Evolutionary conservation across 371 early-diverging fungal species (phyloP).

Genomic region (Gilbertella persicaria): DNA sequence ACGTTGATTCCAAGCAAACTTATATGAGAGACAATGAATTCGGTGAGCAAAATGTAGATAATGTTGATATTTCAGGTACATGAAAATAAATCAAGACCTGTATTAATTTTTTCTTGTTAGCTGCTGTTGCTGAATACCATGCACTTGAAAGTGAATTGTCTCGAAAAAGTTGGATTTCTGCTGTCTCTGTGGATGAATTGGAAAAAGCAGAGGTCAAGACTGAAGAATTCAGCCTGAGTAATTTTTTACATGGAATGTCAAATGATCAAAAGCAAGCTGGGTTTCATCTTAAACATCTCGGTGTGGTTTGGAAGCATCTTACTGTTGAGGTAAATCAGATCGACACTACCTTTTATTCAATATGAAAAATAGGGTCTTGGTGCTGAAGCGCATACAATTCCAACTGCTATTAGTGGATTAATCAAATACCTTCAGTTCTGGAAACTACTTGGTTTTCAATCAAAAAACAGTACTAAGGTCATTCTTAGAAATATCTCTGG

Average conservation of each 20-base stretch:
- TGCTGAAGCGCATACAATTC: constrained; percentile 41
- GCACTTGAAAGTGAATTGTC: constrained; percentile 18
- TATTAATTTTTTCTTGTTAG: too few relatives aligned
- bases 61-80: too few relatives aligned
- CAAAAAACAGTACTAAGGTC: constrained; percentile 17
- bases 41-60: too few relatives aligned
- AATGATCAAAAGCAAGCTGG: constrained; percentile 28
- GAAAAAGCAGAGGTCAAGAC: constrained; percentile 20
- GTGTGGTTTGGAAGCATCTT: constrained; percentile 47
- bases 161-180: constrained; percentile 7
- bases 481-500: constrained; percentile 63
- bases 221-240: constrained; percentile 36
- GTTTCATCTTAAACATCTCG: constrained; percentile 46
- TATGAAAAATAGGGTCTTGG: constrained; percentile 32
- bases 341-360: background rate
- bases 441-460: constrained; percentile 25
- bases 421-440: constrained; percentile 28
- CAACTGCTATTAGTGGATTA: constrained; percentile 28
- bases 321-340: constrained; percentile 36
- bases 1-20: too few relatives aligned
- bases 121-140: constrained; percentile 15
- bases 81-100: too few relatives aligned
- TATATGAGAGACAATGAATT: too few relatives aligned
- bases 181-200: constrained; percentile 8
- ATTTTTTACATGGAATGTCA: constrained; percentile 33